Evolutionary conservation across 805 yeast genomes (phyloP), one percentile per base, ranked within the genome.

Genomic region (Kodamaea leandrae): DNA sequence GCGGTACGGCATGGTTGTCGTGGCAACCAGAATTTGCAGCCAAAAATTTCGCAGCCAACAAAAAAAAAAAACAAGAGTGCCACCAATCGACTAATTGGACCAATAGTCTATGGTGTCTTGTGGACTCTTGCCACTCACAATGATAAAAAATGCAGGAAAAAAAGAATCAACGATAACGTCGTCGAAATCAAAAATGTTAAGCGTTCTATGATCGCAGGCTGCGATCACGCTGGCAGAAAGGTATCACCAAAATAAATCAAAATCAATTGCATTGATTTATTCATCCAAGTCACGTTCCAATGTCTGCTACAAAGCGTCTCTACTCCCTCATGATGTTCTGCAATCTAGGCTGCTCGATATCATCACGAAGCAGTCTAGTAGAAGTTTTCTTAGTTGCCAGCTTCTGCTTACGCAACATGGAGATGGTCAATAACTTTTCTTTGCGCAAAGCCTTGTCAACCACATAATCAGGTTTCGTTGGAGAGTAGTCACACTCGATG

Each of bases 401-500:
- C 34, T 43, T 48, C 23, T 43, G 52, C 29, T 59, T 63, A 27
- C 69, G 54, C 25, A 58, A 51, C 25, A 49, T 44, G 15, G 67
- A 53, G 29, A 68, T 60, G 27, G 57, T 55, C 18, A 57, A 42
- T 34, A 69, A 55, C 47, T 69, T 69, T 37, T 61, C 60, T 40
- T 57, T 57, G 25, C 71, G 51, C 38, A 63, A 54, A 35, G 48
- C 49, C 41, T 55, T 65, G 40, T 69, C 64, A 32, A 53, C 53
- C 3, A 69, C 72, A 45, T 69, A 69, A 16, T 46, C 59, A 1
- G 75, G 75, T 36, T 68, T 66, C 5, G 57, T 61, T 2, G 55
- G 44, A 7, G 66, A 61, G 44, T 66, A 69, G 48, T 69, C 75
- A 50, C 75, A 69, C 16, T 51, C 54, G 23, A 69, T 60, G n/a